Evolutionary conservation across 805 yeast genomes (phyloP).

Genomic region (Hanseniaspora jakobsenii): DNA sequence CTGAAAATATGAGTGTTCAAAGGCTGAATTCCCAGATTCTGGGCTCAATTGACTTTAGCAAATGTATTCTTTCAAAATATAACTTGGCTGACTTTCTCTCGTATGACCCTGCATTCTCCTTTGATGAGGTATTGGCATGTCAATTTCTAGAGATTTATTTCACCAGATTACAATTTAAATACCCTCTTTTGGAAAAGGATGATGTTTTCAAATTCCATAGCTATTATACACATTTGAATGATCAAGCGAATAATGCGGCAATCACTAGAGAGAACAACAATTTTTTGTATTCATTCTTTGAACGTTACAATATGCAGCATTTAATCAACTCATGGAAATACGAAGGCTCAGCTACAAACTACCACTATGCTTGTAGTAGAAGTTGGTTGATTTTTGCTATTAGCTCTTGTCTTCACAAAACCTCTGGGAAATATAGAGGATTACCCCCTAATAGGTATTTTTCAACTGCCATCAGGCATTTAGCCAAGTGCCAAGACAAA

Average conservation of each 20-base stretch:
- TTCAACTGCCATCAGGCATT: conserved; percentile 47
- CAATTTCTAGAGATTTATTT: conserved; percentile 45
- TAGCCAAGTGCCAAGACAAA: conserved; percentile 34
- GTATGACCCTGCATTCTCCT: conserved; percentile 40
- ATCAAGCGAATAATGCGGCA: conserved; percentile 21
- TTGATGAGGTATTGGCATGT: conserved; percentile 39
- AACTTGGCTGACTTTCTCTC: conserved; percentile 36
- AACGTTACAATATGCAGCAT: neutral
- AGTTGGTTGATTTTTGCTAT: conserved; percentile 46
- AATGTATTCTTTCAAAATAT: conserved; percentile 36
- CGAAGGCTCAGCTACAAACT: conserved; percentile 31
- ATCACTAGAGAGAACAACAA: neutral
- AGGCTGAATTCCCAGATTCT: conserved; percentile 25
- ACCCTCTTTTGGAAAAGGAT: conserved; percentile 42
- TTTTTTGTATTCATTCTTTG: neutral
- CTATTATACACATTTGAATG: conserved; percentile 33
- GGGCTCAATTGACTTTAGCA: conserved; percentile 32
- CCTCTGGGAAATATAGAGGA: conserved; percentile 46
- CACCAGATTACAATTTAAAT: conserved; percentile 43
- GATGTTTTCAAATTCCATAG: conserved; percentile 41
- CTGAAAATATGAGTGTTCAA: neutral
- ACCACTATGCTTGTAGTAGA: conserved; percentile 43
- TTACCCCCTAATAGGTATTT: conserved; percentile 45
- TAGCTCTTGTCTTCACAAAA: conserved; percentile 40
- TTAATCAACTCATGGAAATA: conserved; percentile 21